These are phyloP conservation scores for Perkinsus marinus DNA, from an alignment of 169 alveolate species.

Conservation along the genomic window DNA sequence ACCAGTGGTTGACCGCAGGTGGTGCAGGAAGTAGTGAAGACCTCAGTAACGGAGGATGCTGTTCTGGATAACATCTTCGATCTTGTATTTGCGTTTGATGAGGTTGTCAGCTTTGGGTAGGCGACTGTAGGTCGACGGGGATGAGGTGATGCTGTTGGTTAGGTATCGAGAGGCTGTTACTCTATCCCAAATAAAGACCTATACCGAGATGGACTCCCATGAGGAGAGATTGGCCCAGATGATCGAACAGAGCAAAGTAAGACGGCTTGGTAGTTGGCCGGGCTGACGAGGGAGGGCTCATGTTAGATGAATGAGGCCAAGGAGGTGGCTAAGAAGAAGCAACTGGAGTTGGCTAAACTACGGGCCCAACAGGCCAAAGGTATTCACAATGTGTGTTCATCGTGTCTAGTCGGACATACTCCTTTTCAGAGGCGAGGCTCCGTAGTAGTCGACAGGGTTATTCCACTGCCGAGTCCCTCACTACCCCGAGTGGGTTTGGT, in stretches of 20 bases:
- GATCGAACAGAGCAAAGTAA: constrained; percentile 34
- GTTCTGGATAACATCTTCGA: constrained; percentile 59
- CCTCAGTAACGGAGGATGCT: constrained; percentile 54
- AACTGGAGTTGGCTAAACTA: background rate
- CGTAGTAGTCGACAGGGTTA: background rate
- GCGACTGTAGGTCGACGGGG: background rate
- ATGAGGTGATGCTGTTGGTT: background rate
- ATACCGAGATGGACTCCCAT: constrained; percentile 74
- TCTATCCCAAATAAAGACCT: constrained; percentile 61
- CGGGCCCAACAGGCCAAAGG: background rate
- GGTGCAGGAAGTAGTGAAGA: constrained; percentile 32
- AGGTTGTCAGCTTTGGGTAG: constrained; percentile 58
- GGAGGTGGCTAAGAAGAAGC: background rate
- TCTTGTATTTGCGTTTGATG: constrained; percentile 68
- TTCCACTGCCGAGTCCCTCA: background rate
- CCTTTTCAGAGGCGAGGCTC: background rate
- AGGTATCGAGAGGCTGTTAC: constrained; percentile 54
- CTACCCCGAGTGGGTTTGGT: background rate
- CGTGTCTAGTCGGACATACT: background rate
- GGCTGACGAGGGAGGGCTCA: too few relatives aligned
- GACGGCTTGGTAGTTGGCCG: too few relatives aligned
- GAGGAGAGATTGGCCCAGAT: constrained; percentile 60
- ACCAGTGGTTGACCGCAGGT: background rate
- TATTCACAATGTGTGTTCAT: background rate
- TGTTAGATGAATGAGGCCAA: background rate